Base-by-base conservation (phyloP, 495 filamentous ascomycete species). In the Lasiosphaeria hispida region DNA sequence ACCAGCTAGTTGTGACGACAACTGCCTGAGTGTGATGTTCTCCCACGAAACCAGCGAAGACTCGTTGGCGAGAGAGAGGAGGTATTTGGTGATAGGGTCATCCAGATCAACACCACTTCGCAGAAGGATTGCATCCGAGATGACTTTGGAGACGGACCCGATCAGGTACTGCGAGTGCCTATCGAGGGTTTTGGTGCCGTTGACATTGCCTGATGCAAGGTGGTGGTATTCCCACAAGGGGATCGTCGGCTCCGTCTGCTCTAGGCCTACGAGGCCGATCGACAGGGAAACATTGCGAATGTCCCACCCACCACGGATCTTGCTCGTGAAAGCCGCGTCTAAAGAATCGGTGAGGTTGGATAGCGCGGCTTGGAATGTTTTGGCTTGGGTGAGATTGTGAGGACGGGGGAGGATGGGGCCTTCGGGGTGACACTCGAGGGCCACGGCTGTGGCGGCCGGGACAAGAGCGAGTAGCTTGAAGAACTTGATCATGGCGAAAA, bases 1-100 rank as follows among this genome's bases (percentile, higher is more conserved):
- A 4, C 76, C 79, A 2, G 69, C 63, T 41, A 81, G 58, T 36
- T 84, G 79, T 9, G 64, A 60, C 1, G 77, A 78, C 41, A 84
- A 57, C 10, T 72, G 64, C 2, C 72, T 57, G 10, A 82, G 48
- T 1, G 79, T 83, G n/a, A 84, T 68, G 14, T 75, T 68, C 18
- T 74, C 64, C 80, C 78, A 83, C 19, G 69, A 43, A 10, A 79
- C 65, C 30, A 53, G 41, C 8, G 63, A 69, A 10, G 65, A 59
- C 14, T 48, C 19, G 34, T 63, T 30, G 1, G 47, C 48, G 7
- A 83, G 59, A 43, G 81, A 73, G 0, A 81, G 80, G 3, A 84
- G 48, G 48, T 76, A 81, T 34, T 77, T 72, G 37, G 63, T 78
- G 34, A 73, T 50, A 4, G 60, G 33, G 43, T 65, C 71, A 35